Percentiles rank a stretch among this genome's conserved stretches.
Evolutionary conservation across 495 filamentous ascomycete species (phyloP).

Genomic region (Jackrogersella minutella): DNA sequence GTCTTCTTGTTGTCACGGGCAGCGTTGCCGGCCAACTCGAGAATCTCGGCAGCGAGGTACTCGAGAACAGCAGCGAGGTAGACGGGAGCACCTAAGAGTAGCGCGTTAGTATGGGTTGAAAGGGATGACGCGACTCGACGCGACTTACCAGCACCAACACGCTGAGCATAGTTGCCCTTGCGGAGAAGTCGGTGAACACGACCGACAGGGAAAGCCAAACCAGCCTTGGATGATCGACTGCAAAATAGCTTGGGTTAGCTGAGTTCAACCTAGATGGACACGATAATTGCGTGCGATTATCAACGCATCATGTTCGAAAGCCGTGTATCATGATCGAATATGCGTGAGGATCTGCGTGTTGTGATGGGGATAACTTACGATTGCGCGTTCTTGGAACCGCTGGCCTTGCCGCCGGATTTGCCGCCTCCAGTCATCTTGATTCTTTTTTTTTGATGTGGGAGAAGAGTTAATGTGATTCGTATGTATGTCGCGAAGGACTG

Average conservation of each 20-base stretch:
- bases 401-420: constrained; percentile 99
- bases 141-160: constrained; percentile 87
- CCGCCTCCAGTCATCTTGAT: constrained; percentile 97
- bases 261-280: background rate
- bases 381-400: constrained; percentile 95
- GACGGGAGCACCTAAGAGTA: constrained; percentile 78
- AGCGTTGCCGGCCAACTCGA: constrained; percentile 98
- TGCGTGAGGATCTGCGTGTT: background rate
- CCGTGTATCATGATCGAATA: background rate
- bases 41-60: constrained; percentile 98
- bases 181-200: constrained; percentile 99
- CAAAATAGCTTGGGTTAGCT: constrained; percentile 43
- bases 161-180: constrained; percentile 99
- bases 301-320: constrained; percentile 7
- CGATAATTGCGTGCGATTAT: background rate
- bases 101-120: constrained; percentile 47
- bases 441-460: constrained; percentile 49
- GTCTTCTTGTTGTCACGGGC: constrained; percentile 99
- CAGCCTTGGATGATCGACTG: constrained; percentile 98
- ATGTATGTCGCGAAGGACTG: constrained; percentile 26
- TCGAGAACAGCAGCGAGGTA: constrained; percentile 98
- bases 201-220: constrained; percentile 98
- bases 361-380: constrained; percentile 69
- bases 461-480: constrained; percentile 41
- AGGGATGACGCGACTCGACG: background rate